Evolutionary conservation across 2,329 filamentous ascomycete genomes (phyloP).

Genomic region (Sarocladiaceae sp.): DNA sequence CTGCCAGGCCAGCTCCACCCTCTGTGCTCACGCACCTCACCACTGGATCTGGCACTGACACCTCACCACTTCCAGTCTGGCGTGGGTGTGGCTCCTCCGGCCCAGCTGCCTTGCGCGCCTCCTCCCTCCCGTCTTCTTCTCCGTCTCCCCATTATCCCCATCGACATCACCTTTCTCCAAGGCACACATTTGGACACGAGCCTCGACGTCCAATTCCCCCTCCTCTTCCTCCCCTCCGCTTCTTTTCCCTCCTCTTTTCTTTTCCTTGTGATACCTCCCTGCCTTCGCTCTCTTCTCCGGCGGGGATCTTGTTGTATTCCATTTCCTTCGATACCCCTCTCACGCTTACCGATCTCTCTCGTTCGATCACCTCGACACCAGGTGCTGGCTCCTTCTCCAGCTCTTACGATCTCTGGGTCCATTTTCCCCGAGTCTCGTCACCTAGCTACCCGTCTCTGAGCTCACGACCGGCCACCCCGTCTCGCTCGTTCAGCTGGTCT

Average conservation of each 20-base stretch:
- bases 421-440: not conserved
- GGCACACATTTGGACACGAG: constrained; percentile 7
- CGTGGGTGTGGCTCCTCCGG: not conserved
- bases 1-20: not conserved
- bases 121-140: constrained; percentile 14
- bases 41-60: not conserved
- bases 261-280: constrained; percentile 14
- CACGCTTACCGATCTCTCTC: constrained; percentile 1
- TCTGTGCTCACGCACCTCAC: not conserved
- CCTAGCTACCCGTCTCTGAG: not conserved
- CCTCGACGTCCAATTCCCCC: constrained; percentile 17
- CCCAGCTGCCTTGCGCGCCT: constrained; percentile 2
- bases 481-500: constrained; percentile 1
- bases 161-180: constrained; percentile 17
- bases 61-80: constrained; percentile 2
- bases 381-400: not conserved
- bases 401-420: not conserved
- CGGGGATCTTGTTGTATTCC: constrained; percentile 9
- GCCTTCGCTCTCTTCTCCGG: constrained; percentile 22
- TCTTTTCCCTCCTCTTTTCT: constrained; percentile 32
- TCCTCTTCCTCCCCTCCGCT: constrained; percentile 23
- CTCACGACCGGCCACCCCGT: not conserved
- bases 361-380: not conserved
- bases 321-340: constrained; percentile 9
- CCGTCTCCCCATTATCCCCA: constrained; percentile 13